Conservation (phyloP, 495 filamentous ascomycete genomes). For the Apodospora peruviana region DNA sequence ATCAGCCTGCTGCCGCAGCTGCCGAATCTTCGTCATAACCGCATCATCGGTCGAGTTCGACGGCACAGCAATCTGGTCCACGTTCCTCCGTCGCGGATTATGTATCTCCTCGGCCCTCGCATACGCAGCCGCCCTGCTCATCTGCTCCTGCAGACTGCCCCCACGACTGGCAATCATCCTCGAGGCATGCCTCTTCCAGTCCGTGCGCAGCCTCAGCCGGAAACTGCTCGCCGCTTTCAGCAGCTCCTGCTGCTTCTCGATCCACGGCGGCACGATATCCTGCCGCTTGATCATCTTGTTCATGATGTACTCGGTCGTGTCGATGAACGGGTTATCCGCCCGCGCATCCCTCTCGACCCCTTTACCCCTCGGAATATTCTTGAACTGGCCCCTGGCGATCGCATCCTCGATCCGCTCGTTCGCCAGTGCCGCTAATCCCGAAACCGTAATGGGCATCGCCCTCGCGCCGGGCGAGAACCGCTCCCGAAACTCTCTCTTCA, state of each 20-base stretch:
- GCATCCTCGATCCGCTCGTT: constrained; percentile 95
- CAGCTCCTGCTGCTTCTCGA: constrained; percentile 96
- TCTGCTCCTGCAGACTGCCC: constrained; percentile 70
- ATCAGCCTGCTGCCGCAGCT: constrained; percentile 17
- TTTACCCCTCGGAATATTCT: constrained; percentile 78
- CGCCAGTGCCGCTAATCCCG: constrained; percentile 75
- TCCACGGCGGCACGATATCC: constrained; percentile 80
- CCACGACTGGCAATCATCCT: constrained; percentile 74
- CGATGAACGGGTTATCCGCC: constrained; percentile 82
- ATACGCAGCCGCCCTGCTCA: constrained; percentile 64
- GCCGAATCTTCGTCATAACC: constrained; percentile 41
- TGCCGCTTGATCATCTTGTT: constrained; percentile 98
- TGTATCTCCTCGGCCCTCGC: constrained; percentile 63
- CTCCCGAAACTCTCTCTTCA: constrained; percentile 69
- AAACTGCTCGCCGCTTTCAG: constrained; percentile 63
- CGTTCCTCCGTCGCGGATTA: constrained; percentile 43
- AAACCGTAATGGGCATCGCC: constrained; percentile 69
- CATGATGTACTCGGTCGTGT: constrained; percentile 97
- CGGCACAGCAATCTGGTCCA: constrained; percentile 43
- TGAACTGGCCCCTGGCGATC: constrained; percentile 86
- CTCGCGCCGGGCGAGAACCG: constrained; percentile 70
- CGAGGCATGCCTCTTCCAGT: constrained; percentile 86
- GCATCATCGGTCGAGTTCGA: constrained; percentile 43
- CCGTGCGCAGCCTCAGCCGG: constrained; percentile 63
- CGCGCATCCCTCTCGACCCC: constrained; percentile 72